Evolutionary conservation across 805 yeast genomes (phyloP), one percentile per base, ranked within the genome.

Genomic region (Yamadazyma sp.): DNA sequence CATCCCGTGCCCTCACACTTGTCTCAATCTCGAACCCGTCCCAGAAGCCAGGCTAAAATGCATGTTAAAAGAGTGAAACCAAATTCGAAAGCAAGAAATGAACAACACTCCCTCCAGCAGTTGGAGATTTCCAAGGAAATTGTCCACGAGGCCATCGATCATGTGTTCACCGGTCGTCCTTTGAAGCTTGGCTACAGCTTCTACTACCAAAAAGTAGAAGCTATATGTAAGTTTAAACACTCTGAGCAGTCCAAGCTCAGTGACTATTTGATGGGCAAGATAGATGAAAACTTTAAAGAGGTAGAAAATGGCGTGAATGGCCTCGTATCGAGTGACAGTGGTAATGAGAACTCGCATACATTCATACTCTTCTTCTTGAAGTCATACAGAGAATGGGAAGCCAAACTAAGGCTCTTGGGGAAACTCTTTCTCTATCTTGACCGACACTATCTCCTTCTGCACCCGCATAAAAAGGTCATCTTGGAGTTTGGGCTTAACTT

Each of bases 351-450:
- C 4, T 13, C 33, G 6, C 16, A 11, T n/a, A 9, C n/a, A 25
- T 12, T n/a, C 5, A 12, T 20, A 6, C 9, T 11, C 17, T 20
- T 20, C n/a, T 51, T 26, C 33, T 31, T 63, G 7, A 32, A 26
- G 2, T 34, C 46, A 24, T 58, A 43, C 26, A 35, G 44, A 4
- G 32, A 25, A 5, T 67, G 66, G 67, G 57, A 49, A 24, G 16
- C 26, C 1, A 55, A 51, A 32, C 38, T 67, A 19, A 28, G 35
- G 11, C 28, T 50, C 5, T 41, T 67, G 29, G 45, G 54, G 28
- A 60, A 59, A 42, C 37, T 66, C 15, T 67, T 64, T 34, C 40
- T 66, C 4, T 65, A 61, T 35, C 42, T 66, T 32, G 73, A 67
- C 48, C 44, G 64, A 25, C 48, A 55, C 13, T 67, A 67, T 37